Conservation (phyloP, 176 grass and related monocot genomes). For the Aegilops longissima region DNA sequence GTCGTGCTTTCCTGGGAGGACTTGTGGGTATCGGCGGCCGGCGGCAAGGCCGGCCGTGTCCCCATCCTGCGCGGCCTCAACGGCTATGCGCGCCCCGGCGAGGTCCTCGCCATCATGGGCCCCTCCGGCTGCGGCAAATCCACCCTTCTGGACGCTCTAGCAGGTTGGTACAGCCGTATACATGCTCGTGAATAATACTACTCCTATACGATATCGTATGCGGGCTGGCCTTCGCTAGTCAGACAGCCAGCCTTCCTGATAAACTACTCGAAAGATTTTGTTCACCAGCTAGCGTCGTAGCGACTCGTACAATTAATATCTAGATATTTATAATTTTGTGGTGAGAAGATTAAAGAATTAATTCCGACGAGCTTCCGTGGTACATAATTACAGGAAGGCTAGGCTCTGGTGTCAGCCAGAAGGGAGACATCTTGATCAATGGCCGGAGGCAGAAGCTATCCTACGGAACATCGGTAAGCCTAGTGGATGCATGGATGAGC, state of each 20-base stretch:
- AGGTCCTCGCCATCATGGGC: conserved; percentile 90
- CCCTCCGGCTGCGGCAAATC: conserved; percentile 97
- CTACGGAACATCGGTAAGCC: conserved; percentile 74
- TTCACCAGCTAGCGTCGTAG: not conserved
- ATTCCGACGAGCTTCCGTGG: not conserved
- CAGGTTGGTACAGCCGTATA: conserved; percentile 33
- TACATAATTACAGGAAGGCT: conserved; percentile 48
- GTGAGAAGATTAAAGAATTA: not conserved
- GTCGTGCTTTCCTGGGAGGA: conserved; percentile 81
- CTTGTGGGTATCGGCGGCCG: conserved; percentile 62
- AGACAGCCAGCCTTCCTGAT: not conserved
- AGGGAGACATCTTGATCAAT: conserved; percentile 80
- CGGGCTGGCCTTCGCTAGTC: not conserved
- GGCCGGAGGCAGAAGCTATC: conserved; percentile 62
- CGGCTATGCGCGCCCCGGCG: conserved; percentile 68
- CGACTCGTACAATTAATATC: not conserved
- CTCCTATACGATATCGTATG: not conserved
- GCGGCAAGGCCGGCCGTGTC: conserved; percentile 39
- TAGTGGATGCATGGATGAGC: not conserved
- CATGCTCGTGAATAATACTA: not conserved
- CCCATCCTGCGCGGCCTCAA: conserved; percentile 70
- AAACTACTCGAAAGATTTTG: not conserved
- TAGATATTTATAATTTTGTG: not conserved
- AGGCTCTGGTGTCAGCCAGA: conserved; percentile 59
- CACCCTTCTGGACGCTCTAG: conserved; percentile 87